Conservation (phyloP, 73 alveolate species). For the Symbiodinium natans region DNA sequence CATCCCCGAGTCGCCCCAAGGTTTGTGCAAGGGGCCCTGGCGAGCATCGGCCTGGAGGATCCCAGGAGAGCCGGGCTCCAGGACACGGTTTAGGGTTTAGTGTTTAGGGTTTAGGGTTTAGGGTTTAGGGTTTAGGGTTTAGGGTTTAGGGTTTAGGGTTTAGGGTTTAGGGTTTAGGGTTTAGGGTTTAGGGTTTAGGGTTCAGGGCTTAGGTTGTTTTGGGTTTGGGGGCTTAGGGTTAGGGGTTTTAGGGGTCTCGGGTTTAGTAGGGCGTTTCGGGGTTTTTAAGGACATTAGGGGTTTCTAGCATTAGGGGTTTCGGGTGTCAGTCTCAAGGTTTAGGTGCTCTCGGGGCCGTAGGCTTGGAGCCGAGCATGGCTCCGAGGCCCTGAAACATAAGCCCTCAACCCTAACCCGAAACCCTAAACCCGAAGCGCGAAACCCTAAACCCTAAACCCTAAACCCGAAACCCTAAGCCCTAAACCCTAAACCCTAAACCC, state of each 20-base stretch:
- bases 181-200: neutral
- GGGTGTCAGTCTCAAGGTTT: too few species aligned
- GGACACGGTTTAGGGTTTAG: conserved; percentile 10
- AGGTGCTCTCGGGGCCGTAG: too few species aligned
- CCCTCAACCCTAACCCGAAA: too few species aligned
- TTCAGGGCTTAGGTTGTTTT: too few species aligned
- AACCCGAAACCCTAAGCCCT: neutral
- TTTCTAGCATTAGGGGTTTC: too few species aligned
- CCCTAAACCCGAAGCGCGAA: neutral
- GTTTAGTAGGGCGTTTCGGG: neutral
- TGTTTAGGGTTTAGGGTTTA: neutral
- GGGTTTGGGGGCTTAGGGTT: too few species aligned
- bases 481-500: neutral
- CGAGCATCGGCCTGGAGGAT: conserved; percentile 38
- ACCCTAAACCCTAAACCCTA: neutral
- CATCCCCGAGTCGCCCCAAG: neutral
- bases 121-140: neutral
- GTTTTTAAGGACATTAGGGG: neutral
- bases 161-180: neutral
- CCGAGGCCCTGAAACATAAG: too few species aligned
- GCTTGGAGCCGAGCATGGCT: too few species aligned
- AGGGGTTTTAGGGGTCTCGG: neutral
- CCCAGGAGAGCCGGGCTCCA: conserved; percentile 63
- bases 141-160: neutral
- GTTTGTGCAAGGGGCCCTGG: conserved; percentile 48